Conservation (phyloP, 768 basidiomycete genomes). For the Mrakia gelida region DNA sequence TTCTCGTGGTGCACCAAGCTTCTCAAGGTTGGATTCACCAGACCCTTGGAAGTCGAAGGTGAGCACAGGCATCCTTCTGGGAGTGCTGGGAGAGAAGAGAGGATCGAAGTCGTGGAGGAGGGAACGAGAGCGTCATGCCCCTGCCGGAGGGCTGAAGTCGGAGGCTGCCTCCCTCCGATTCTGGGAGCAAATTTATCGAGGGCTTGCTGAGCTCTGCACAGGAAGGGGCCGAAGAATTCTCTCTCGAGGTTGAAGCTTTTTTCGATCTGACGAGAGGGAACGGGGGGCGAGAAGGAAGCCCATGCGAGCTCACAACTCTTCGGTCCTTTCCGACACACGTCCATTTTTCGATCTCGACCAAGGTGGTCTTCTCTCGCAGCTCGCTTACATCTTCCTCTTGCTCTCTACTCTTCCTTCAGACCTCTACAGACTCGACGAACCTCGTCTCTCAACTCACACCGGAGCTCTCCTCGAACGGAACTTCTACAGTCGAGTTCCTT, state of each 20-base stretch:
- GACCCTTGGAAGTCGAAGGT: slow-evolving; percentile 60
- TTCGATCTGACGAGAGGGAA: neutral
- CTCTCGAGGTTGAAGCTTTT: neutral
- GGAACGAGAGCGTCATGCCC: neutral
- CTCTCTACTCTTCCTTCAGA: slow-evolving; percentile 44
- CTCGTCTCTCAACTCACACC: slow-evolving; percentile 46
- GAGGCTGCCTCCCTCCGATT: no score
- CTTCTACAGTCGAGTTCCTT: slow-evolving; percentile 55
- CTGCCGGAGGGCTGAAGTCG: neutral
- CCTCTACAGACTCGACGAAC: slow-evolving; percentile 53
- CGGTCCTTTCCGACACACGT: neutral
- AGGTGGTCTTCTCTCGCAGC: neutral
- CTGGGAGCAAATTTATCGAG: no score
- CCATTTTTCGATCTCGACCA: neutral
- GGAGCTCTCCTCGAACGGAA: slow-evolving; percentile 49
- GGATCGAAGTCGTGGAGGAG: neutral
- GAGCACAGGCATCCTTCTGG: neutral
- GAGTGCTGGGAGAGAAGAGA: neutral
- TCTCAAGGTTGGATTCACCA: slow-evolving; percentile 52
- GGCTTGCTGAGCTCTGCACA: no score
- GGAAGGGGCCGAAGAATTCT: neutral
- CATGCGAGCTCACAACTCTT: neutral
- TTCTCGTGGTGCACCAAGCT: slow-evolving; percentile 29
- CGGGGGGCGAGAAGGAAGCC: neutral
- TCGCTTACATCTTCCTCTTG: neutral